A percentile compares a stretch with the other conserved stretches of the same genome.
Conservation (phyloP, 1,284 basidiomycete genomes). For the Mycena citricolor region DNA sequence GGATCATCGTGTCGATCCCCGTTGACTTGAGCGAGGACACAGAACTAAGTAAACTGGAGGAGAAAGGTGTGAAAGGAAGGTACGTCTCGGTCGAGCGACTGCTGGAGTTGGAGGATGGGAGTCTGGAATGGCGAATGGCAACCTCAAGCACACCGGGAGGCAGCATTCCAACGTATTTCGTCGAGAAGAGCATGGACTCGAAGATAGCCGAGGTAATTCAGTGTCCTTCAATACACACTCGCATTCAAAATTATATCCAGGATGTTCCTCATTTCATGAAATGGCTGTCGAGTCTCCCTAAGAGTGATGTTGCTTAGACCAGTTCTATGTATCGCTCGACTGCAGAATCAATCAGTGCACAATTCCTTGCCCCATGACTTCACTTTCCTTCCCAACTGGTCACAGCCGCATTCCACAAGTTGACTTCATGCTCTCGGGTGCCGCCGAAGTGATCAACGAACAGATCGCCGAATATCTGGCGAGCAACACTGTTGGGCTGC, state of each 20-base stretch:
- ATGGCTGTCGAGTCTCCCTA: constrained; percentile 36
- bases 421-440: constrained; percentile 87
- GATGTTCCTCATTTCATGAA: constrained; percentile 67
- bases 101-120: constrained; percentile 60
- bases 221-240: constrained; percentile 11
- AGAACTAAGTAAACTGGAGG: constrained; percentile 60
- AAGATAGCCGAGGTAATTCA: constrained; percentile 47
- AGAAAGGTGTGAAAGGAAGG: constrained; percentile 64
- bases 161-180: constrained; percentile 46
- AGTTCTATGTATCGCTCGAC: constrained; percentile 87
- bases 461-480: constrained; percentile 83
- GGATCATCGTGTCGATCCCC: constrained; percentile 70
- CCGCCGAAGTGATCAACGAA: constrained; percentile 95
- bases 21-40: constrained; percentile 60
- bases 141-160: constrained; percentile 75
- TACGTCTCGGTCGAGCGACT: constrained; percentile 72
- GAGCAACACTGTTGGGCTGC: constrained; percentile 73
- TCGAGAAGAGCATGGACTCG: constrained; percentile 13
- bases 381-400: constrained; percentile 89
- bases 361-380: background rate
- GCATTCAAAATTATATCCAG: too few species aligned
- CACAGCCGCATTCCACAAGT: constrained; percentile 84
- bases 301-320: constrained; percentile 43
- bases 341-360: constrained; percentile 31
- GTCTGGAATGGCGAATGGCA: constrained; percentile 77